Base-by-base conservation (phyloP, 495 filamentous ascomycete species). In the Tricharina praecox region DNA sequence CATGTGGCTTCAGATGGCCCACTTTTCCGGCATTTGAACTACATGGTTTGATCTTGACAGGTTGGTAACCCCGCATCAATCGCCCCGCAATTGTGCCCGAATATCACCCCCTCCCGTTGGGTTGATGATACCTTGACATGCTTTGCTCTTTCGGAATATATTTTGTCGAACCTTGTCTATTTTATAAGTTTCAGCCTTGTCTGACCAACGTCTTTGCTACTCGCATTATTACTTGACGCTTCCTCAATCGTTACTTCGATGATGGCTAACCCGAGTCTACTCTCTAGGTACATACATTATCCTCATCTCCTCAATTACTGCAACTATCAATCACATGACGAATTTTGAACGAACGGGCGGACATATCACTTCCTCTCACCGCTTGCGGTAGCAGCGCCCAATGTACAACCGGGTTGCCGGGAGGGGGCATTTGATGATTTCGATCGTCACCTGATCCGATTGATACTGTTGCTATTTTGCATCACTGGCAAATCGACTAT, bases 281-380 rank as follows among this genome's bases (percentile, higher is more conserved):
- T n/a, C n/a, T n/a, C 28, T 32, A 32, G 28, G 28, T 32, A 32
- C 5, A 5, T 32, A 32, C 28, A 32, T 36, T 50, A 23, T 16
- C 3, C 19, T 23, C 23, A 39, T 38, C 20, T 37, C 20, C 28
- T 21, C n/a, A 13, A 32, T 18, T 16, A 3, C 23, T 30, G 13
- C 50, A 48, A 35, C 1, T 28, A 50, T 35, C n/a, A n/a, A n/a
- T 21, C 18, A 51, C 23, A 59, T 61, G 58, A 61, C 49, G 58
- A 61, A 61, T 50, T 50, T 61, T 61, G 58, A 61, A 61, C 58
- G 58, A 58, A 61, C 58, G 58, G 58, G 58, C 58, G 58, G 58
- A 61, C 58, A 61, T 51, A 61, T 38, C 36, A 45, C 47, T 36
- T 34, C 47, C 35, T 56, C 53, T 47, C 58, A 61, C 58, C 51